Percentiles rank a stretch among this genome's conserved stretches.
Evolutionary conservation across 495 filamentous ascomycete species (phyloP).

Genomic region (Articulospora tetracladia): DNA sequence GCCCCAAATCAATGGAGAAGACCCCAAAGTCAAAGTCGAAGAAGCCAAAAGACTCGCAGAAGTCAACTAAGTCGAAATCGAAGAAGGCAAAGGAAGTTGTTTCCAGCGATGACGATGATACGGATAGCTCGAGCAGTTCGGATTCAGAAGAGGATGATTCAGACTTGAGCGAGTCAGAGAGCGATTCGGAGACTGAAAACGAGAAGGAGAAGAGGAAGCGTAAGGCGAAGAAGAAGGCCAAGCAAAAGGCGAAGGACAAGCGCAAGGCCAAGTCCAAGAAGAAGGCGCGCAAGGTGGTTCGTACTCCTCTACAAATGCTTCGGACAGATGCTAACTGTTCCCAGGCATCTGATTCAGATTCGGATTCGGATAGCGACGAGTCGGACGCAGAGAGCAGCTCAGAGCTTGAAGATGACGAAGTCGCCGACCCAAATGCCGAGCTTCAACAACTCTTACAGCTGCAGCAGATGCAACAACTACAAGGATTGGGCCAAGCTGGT

Average conservation of each 20-base stretch:
- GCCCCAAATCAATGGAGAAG: constrained; percentile 10
- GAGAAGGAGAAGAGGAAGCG: constrained; percentile 40
- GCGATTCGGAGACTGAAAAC: constrained; percentile 32
- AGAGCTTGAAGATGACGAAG: constrained; percentile 15
- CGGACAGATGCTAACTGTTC: constrained; percentile 12
- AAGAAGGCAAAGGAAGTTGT: constrained; percentile 32
- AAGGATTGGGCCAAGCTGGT: constrained; percentile 17
- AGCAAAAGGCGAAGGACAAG: constrained; percentile 28
- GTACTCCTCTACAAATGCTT: background rate
- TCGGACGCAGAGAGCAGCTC: constrained; percentile 10
- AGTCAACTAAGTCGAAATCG: constrained; percentile 29
- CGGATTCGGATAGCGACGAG: constrained; percentile 35
- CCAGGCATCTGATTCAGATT: constrained; percentile 20
- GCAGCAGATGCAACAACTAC: constrained; percentile 26
- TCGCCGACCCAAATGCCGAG: constrained; percentile 3
- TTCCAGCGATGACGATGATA: constrained; percentile 23
- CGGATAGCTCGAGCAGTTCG: constrained; percentile 22
- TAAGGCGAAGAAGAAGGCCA: constrained; percentile 36
- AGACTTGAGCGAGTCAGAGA: constrained; percentile 20
- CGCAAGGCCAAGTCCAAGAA: constrained; percentile 26
- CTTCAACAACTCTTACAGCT: constrained; percentile 20
- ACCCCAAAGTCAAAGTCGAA: constrained; percentile 32
- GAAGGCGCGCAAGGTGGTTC: constrained; percentile 20
- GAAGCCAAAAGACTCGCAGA: constrained; percentile 32
- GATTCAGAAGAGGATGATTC: constrained; percentile 23